Base-by-base conservation (phyloP, 352 stramenopile species). In the Globisporangium abappressorium region DNA sequence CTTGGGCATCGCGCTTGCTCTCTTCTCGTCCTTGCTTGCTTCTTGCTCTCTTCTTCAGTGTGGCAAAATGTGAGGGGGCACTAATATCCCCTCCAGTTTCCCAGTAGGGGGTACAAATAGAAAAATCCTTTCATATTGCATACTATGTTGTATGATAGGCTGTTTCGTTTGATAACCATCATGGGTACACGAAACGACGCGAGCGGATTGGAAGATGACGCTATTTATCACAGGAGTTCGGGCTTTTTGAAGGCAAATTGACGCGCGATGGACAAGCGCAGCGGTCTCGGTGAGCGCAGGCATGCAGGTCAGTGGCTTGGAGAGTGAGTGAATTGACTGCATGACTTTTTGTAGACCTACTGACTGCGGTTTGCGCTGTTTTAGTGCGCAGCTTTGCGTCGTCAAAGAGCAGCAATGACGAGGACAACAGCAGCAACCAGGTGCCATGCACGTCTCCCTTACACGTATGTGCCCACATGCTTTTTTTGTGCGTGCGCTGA, bases 1-100 rank as follows among this genome's bases (percentile, higher is more conserved):
- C 75, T 90, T 92, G 69, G 85, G 72, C 87, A 93, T 95, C 64
- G 46, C 72, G 28, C 30, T 22, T 9, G 12, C 54, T 56, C 24
- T 51, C 33, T 65, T 69, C 18, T 20, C n/a, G 38, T 57, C 38
- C 12, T 34, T 57, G 38, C 22, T 41, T 14, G 26, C 11, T 14
- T 28, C 22, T 54, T 57, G 41, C 46, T 56, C 59, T 41, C 28
- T 56, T 56, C 15, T 11, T 55, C 28, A 47, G 33, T 34, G 33
- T 22, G 24, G 5, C 24, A 46, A 15, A 46, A 18, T 38, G 54
- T 9, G 20, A 9, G 30, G 30, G 55, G 55, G 55, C 24, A 60
- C 55, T 26, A 60, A 60, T 28, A 46, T 60, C 15, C 41, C 41
- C 18, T 49, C 15, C 41, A 49, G 41, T 46, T 58, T 41, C 15